Evolutionary conservation across 202 grass and related monocot species (phyloP).

Genomic region (Bolboschoenoplectus hybrid): DNA sequence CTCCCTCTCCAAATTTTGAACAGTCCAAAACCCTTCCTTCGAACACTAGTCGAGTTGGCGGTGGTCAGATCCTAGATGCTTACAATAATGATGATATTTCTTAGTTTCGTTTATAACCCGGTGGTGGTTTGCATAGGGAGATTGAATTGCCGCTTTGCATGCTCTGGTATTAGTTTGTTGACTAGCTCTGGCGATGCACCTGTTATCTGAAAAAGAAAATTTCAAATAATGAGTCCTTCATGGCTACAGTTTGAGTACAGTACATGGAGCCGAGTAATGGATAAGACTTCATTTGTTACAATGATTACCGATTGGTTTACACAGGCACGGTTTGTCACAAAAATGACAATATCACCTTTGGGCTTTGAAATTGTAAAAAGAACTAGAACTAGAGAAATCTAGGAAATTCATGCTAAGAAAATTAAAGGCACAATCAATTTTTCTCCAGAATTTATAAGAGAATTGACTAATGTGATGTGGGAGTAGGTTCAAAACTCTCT

Average conservation of each 20-base stretch:
- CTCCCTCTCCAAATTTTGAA: background rate
- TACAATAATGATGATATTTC: conserved; percentile 11
- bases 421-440: background rate
- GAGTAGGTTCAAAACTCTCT: background rate
- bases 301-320: background rate
- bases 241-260: background rate
- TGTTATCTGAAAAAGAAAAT: conserved; percentile 44
- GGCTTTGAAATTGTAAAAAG: background rate
- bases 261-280: background rate
- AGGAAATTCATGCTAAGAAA: background rate
- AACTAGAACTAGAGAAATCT: background rate
- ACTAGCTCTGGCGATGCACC: conserved; percentile 58
- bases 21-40: conserved; percentile 21
- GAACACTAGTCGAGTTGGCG: conserved; percentile 32
- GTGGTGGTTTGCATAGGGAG: conserved; percentile 26
- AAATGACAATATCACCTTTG: background rate
- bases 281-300: background rate
- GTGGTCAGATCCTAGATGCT: conserved; percentile 39
- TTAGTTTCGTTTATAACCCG: conserved; percentile 34
- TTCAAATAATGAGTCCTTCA: conserved; percentile 25
- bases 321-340: background rate
- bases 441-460: background rate
- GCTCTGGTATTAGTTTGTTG: conserved; percentile 60
- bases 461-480: background rate
- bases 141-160: conserved; percentile 52